Evolutionary conservation across 371 early-diverging fungal species (phyloP), one percentile per base, ranked within the genome.

Genomic region (Lichtheimia corymbifera): DNA sequence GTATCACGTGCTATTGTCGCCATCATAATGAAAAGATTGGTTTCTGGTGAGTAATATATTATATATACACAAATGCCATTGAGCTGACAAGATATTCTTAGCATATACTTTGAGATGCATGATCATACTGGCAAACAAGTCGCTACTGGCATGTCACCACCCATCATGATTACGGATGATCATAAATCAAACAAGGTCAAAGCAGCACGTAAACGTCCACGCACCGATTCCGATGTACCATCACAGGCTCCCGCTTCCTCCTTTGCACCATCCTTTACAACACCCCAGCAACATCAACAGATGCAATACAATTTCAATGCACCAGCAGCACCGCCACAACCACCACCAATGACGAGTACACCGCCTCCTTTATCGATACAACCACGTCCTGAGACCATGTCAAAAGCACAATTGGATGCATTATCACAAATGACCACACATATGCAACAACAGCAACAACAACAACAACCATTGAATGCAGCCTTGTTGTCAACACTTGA

Each of bases 121-220:
- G 93, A 96, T 71, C 72, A 83, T 61, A 73, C 70, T 20, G 87
- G 88, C 52, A 76, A 81, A 27, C 75, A 86, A 44, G 80, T 95
- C 11, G 93, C 94, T 9, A 83, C 86, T 4, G 94, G 93, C 40
- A 82, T 91, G 65, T 93, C 96, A 11, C 93, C 96, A 2, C 94
- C 97, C 3, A 93, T 97, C 50, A 89, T 97, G 90, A 95, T 97
- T 56, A 97, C 97, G 1, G 97, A 97, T 65, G 97, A 97, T 68
- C 97, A 97, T 79, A 97, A 97, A 69, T 89, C 93, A 5, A 88
- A 85, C 59, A 93, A 93, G 70, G 66, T 76, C 41, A 83, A 80
- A 61, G 66, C 80, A 18, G 82, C 82, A 17, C 68, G 77, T 50
- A 83, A 83, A 42, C 68, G 81, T 15, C 64, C 68, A 14, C 80